These are phyloP conservation scores for Tagetes patula DNA, from an alignment of 129 eudicot species.

Conservation along the genomic window DNA sequence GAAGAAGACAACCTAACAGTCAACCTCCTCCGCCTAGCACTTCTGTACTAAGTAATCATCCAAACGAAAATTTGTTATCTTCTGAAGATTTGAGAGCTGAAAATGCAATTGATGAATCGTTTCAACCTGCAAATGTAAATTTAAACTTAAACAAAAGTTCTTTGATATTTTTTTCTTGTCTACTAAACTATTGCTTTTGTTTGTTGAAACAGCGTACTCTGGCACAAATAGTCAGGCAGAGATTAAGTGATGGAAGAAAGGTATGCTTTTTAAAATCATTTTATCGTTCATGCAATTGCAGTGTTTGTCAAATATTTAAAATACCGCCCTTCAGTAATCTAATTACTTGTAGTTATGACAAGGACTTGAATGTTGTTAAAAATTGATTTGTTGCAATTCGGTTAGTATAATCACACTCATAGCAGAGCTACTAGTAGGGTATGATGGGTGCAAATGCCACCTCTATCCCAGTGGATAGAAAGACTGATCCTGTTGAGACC, in stretches of 20 bases:
- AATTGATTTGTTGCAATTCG: not conserved
- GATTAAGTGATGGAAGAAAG: conserved; percentile 86
- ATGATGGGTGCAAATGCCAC: too few relatives aligned
- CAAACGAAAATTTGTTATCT: conserved; percentile 36
- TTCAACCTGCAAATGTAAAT: conserved; percentile 64
- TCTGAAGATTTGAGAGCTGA: conserved; percentile 61
- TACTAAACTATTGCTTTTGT: conserved; percentile 3
- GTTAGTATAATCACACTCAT: not conserved
- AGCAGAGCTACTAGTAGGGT: too few relatives aligned
- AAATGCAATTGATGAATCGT: conserved; percentile 55
- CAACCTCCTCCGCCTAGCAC: conserved; percentile 52
- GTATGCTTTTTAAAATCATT: conserved; percentile 35
- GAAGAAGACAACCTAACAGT: conserved; percentile 63
- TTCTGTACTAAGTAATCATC: conserved; percentile 41
- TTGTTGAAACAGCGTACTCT: conserved; percentile 62
- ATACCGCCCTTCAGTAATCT: not conserved
- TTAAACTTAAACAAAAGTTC: not conserved
- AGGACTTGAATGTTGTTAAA: not conserved
- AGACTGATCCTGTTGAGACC: too few relatives aligned
- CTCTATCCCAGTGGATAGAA: too few relatives aligned
- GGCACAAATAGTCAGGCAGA: conserved; percentile 77
- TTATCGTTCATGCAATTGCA: not conserved
- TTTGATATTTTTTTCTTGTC: not conserved
- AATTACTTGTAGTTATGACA: not conserved
- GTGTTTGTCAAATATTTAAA: not conserved